Conservation (phyloP, 768 basidiomycete genomes). For the Lactarius sp. region DNA sequence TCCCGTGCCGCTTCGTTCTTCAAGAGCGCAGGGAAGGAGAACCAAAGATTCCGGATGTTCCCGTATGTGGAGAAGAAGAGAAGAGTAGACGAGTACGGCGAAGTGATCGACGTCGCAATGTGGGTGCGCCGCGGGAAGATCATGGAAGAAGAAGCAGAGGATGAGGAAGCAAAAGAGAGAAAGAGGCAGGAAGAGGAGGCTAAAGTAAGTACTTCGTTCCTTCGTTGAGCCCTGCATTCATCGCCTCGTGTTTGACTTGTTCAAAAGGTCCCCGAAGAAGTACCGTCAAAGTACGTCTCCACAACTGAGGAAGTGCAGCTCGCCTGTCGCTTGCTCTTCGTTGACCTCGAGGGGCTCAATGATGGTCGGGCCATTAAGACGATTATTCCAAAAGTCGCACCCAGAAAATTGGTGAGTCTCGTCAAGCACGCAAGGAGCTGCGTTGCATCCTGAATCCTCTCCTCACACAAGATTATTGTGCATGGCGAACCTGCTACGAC, state of each 20-base stretch:
- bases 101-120: slow-evolving; percentile 91
- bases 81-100: slow-evolving; percentile 92
- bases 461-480: slow-evolving; percentile 68
- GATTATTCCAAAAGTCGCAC: slow-evolving; percentile 94
- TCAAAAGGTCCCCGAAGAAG: slow-evolving; percentile 72
- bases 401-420: slow-evolving; percentile 79
- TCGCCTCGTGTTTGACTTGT: slow-evolving; percentile 15
- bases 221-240: not conserved
- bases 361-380: slow-evolving; percentile 97
- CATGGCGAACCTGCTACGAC: slow-evolving; percentile 68
- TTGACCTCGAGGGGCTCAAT: slow-evolving; percentile 95
- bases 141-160: slow-evolving; percentile 85
- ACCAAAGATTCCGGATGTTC: slow-evolving; percentile 92
- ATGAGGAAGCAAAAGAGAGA: slow-evolving; percentile 69
- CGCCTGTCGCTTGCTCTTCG: slow-evolving; percentile 80
- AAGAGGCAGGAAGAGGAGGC: slow-evolving; percentile 78
- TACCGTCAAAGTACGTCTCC: slow-evolving; percentile 87
- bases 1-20: slow-evolving; percentile 83
- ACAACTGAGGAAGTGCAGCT: slow-evolving; percentile 73
- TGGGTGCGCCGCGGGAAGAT: slow-evolving; percentile 92
- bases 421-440: not conserved
- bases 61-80: slow-evolving; percentile 92
- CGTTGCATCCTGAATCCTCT: slow-evolving; percentile 8
- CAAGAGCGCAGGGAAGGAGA: slow-evolving; percentile 65
- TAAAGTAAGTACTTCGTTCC: slow-evolving; percentile 46